phyloP scores from a whole-genome alignment of 805 yeast species.

The Sporopachydermia lactativora region DNA sequence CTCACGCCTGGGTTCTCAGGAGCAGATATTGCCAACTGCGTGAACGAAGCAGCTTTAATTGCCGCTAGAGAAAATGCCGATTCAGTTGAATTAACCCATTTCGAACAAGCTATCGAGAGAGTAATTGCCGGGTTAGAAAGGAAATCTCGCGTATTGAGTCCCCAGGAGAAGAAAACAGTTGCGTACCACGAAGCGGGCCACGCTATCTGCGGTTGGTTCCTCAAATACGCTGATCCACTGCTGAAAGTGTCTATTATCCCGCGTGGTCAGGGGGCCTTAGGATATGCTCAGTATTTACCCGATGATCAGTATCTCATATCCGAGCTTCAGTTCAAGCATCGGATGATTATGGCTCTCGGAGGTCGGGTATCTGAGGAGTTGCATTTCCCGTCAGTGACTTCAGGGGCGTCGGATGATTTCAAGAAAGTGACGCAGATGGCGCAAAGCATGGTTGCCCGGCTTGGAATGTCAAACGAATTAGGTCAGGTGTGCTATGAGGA shows the following conservation, averaged over 20 bases:
- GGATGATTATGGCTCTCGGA: slow-evolving; percentile 91
- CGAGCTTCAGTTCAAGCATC: slow-evolving; percentile 60
- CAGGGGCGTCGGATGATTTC: slow-evolving; percentile 89
- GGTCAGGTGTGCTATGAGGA: slow-evolving; percentile 51
- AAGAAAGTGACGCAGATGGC: slow-evolving; percentile 86
- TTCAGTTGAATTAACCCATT: slow-evolving; percentile 52
- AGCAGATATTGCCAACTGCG: slow-evolving; percentile 90
- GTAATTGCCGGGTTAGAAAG: slow-evolving; percentile 91
- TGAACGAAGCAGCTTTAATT: slow-evolving; percentile 88
- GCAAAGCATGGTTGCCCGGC: slow-evolving; percentile 71
- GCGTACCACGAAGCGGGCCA: slow-evolving; percentile 97
- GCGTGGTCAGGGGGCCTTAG: slow-evolving; percentile 87
- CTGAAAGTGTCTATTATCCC: slow-evolving; percentile 91
- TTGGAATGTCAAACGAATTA: slow-evolving; percentile 77
- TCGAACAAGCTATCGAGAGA: slow-evolving; percentile 87
- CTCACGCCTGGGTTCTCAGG: slow-evolving; percentile 94
- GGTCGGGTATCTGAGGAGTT: slow-evolving; percentile 88
- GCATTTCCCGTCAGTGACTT: slow-evolving; percentile 75
- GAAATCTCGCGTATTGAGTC: slow-evolving; percentile 63
- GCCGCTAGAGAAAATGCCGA: slow-evolving; percentile 71
- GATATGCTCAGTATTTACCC: slow-evolving; percentile 93
- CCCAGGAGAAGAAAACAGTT: slow-evolving; percentile 71
- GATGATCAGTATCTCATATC: slow-evolving; percentile 74
- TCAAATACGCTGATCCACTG: slow-evolving; percentile 79
- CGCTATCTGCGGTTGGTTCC: slow-evolving; percentile 90